These are phyloP conservation scores for Yamadazyma pseudoaaseri DNA, from an alignment of 1,139 yeast genomes.

Conservation along the genomic window DNA sequence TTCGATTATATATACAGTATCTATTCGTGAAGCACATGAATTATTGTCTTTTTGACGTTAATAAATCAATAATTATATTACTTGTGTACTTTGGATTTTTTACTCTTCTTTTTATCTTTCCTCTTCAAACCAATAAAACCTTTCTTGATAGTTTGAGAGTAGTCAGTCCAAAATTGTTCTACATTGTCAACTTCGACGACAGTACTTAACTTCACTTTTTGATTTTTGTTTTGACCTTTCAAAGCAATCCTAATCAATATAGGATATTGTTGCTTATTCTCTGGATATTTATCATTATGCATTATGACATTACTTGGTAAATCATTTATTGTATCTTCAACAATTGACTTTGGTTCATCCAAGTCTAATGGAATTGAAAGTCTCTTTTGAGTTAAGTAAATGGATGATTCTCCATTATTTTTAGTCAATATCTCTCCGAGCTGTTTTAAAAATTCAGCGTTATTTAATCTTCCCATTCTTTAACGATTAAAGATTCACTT, in stretches of 20 bases:
- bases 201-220: constrained; percentile 60
- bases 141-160: constrained; percentile 59
- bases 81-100: constrained; percentile 27
- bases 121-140: constrained; percentile 56
- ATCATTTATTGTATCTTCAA: constrained; percentile 19
- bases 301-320: constrained; percentile 38
- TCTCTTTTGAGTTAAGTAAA: constrained; percentile 45
- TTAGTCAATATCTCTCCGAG: constrained; percentile 25
- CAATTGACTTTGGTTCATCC: constrained; percentile 9
- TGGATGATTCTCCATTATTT: constrained; percentile 40
- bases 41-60: no score
- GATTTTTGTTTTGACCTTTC: constrained; percentile 28
- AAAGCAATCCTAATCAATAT: constrained; percentile 55
- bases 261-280: constrained; percentile 35
- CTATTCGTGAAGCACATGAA: no score
- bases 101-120: constrained; percentile 51
- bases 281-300: constrained; percentile 11
- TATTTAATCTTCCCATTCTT: constrained; percentile 38
- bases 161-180: constrained; percentile 69
- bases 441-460: constrained; percentile 35
- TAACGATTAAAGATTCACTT: neutral
- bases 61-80: constrained; percentile 1
- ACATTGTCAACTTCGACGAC: constrained; percentile 56
- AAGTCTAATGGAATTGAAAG: constrained; percentile 27
- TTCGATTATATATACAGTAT: neutral